These are phyloP conservation scores for Cercospora sojina DNA, from an alignment of 2,329 filamentous ascomycete genomes.

Conservation along the genomic window DNA sequence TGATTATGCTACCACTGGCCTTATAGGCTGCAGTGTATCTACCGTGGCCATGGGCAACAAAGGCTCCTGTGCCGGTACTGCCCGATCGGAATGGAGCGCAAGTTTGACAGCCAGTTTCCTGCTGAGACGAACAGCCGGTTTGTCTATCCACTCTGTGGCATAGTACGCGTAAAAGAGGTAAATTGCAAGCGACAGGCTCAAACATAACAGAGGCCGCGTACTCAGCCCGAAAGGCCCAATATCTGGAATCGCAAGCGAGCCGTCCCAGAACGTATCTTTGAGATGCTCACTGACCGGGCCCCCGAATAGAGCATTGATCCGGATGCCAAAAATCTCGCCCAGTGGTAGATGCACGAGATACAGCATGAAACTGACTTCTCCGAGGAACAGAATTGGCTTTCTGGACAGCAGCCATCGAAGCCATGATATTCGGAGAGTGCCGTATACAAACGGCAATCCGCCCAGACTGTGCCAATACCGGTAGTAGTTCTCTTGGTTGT, in stretches of 20 bases:
- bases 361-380: slow-evolving; percentile 60
- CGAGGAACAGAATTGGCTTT: slow-evolving; percentile 56
- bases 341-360: slow-evolving; percentile 62
- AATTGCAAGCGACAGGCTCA: slow-evolving; percentile 55
- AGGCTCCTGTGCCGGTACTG: background rate
- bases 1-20: background rate
- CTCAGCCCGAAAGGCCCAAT: slow-evolving; percentile 51
- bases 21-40: background rate
- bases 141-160: slow-evolving; percentile 58
- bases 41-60: background rate
- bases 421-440: slow-evolving; percentile 48
- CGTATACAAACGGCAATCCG: slow-evolving; percentile 53
- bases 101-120: slow-evolving; percentile 35
- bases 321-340: slow-evolving; percentile 55
- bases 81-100: background rate
- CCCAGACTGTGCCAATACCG: slow-evolving; percentile 60
- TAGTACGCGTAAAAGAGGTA: slow-evolving; percentile 57
- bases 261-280: slow-evolving; percentile 16
- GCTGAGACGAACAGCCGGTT: slow-evolving; percentile 56
- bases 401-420: slow-evolving; percentile 54
- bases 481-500: slow-evolving; percentile 36
- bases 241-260: slow-evolving; percentile 45
- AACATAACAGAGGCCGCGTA: slow-evolving; percentile 58
- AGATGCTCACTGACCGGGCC: background rate
- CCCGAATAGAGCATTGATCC: slow-evolving; percentile 52